A percentile compares a stretch with the other conserved stretches of the same genome.
These are phyloP conservation scores for Coniella vitis DNA, from an alignment of 2,329 filamentous ascomycete species.

Conservation along the genomic window DNA sequence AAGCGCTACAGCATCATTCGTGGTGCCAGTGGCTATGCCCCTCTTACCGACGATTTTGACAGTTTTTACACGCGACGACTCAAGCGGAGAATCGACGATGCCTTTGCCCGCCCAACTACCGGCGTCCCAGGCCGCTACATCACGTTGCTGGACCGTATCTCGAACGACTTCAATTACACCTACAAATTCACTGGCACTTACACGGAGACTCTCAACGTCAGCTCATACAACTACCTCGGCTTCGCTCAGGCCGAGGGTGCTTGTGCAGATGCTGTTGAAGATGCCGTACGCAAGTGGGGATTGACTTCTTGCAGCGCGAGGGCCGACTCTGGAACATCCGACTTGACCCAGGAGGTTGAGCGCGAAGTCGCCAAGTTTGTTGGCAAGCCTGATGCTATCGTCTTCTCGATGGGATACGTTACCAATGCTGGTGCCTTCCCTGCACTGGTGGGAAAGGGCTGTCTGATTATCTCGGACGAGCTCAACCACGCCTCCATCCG, in stretches of 20 bases:
- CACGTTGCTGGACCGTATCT: conserved; percentile 83
- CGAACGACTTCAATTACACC: conserved; percentile 83
- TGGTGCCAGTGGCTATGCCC: conserved; percentile 81
- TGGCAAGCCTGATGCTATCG: conserved; percentile 88
- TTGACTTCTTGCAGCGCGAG: conserved; percentile 77
- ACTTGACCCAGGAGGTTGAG: conserved; percentile 85
- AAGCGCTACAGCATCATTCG: conserved; percentile 77
- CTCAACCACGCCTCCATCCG: conserved; percentile 97
- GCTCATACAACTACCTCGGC: conserved; percentile 98
- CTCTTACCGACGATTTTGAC: conserved; percentile 96
- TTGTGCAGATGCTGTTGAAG: conserved; percentile 88
- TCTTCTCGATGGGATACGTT: conserved; percentile 98
- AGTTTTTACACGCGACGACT: conserved; percentile 93
- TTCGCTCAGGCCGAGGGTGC: conserved; percentile 97
- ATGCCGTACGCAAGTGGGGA: conserved; percentile 76
- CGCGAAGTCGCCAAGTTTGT: conserved; percentile 84
- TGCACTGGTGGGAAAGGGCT: conserved; percentile 85
- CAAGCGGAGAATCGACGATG: conserved; percentile 94
- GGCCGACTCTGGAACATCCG: conserved; percentile 77
- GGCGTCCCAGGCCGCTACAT: conserved; percentile 93
- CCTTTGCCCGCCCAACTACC: conserved; percentile 85
- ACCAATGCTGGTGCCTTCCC: conserved; percentile 93
- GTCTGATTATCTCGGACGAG: conserved; percentile 91
- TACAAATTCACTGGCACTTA: conserved; percentile 85
- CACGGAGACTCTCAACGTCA: conserved; percentile 96